A percentile compares a stretch with the other conserved stretches of the same genome.
phyloP scores from a whole-genome alignment of 176 grass and related monocot genomes.

The Eragrostis nindensis region DNA sequence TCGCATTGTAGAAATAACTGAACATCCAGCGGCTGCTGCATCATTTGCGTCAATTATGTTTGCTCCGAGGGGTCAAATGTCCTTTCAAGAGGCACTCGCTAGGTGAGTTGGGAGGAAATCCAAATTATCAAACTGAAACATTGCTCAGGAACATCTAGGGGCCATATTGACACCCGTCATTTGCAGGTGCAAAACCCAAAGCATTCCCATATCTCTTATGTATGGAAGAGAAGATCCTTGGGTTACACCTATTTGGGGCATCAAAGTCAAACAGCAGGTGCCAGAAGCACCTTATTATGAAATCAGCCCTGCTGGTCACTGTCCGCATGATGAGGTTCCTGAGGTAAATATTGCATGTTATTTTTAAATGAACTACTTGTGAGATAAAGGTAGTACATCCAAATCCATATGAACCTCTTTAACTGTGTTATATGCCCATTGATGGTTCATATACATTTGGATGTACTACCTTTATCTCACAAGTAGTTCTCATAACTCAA shows the following conservation, averaged over 20 bases:
- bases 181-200: constrained; percentile 67
- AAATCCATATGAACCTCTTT: neutral
- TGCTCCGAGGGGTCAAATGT: constrained; percentile 77
- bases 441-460: neutral
- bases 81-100: constrained; percentile 75
- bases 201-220: constrained; percentile 84
- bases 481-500: neutral
- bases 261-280: constrained; percentile 81
- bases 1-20: constrained; percentile 81
- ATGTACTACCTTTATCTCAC: constrained; percentile 1
- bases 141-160: neutral
- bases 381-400: too few relatives aligned
- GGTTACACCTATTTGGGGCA: constrained; percentile 88
- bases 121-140: constrained; percentile 7
- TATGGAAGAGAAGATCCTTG: constrained; percentile 99
- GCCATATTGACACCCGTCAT: constrained; percentile 33
- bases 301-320: constrained; percentile 95
- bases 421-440: neutral
- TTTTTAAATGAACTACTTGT: neutral
- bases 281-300: constrained; percentile 90
- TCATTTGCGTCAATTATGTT: constrained; percentile 99
- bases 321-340: constrained; percentile 98
- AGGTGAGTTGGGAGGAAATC: constrained; percentile 40
- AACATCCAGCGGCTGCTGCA: constrained; percentile 92
- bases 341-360: constrained; percentile 58